Base-by-base conservation (phyloP, 139 green algal genomes). In the Raphidocelis subcapitata region DNA sequence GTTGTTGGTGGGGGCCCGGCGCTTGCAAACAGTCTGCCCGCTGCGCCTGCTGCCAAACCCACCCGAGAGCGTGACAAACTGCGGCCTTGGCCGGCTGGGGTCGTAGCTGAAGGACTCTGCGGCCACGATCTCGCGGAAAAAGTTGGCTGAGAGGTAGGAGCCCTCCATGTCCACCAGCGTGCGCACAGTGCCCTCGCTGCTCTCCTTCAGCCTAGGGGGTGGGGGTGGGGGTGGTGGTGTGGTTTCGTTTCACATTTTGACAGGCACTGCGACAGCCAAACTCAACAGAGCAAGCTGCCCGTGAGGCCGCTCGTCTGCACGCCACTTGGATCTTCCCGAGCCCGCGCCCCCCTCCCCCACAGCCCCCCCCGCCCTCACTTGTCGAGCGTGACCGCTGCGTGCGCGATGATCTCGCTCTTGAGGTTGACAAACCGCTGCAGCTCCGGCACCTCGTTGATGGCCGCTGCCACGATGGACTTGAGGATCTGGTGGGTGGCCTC, bases 161-260 rank as follows among this genome's bases (percentile, higher is more conserved):
- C 87, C 86, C 87, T 97, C 93, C 93, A 97, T 97, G 77, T 97
- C 92, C 61, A 97, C 93, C 82, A 97, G 76, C 1, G 84, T 91
- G 61, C 82, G 76, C n/a, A 90, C 86, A 68, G 87, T 90, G 26
- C 32, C 37, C 63, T 86, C 81, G 1, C 56, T 65, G 44, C n/a
- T 36, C n/a, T 74, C 65, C 44, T 74, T 72, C 23, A 67, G n/a
- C 49, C 55, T 73, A 21, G 29, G 61, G 31, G 12, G 12, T 21
- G 61, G 32, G 61, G 8, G 61, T 47, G 8, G 29, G 5, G 4
- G 61, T 18, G 16, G 31, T 29, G 4, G 61, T 20, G 8, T 8
- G 8, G 31, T 21, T 3, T 5, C 55, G 35, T 37, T 52, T 36
- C 1, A 37, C 18, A 8, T 21, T 20, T n/a, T n/a, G n/a, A n/a